phyloP scores from a whole-genome alignment of 371 early-diverging fungal genomes.

The Saksenaea vasiformis region DNA sequence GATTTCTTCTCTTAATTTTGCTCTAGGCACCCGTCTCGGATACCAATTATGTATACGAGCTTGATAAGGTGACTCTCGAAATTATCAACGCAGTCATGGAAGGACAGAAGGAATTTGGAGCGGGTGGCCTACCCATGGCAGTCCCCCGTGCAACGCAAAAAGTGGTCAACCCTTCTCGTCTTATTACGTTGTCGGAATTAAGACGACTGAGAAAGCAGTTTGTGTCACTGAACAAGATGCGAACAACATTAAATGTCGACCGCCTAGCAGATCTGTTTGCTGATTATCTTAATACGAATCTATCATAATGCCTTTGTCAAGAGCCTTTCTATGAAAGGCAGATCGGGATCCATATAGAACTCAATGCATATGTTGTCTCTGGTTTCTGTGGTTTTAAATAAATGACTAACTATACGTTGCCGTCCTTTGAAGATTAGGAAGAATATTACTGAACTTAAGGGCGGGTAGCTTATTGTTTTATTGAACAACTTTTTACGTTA shows the following conservation, averaged over 20 bases:
- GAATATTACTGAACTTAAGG: no score
- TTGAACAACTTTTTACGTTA: no score
- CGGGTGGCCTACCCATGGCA: conserved; percentile 61
- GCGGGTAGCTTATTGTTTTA: no score
- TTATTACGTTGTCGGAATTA: conserved; percentile 80
- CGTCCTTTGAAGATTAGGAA: no score
- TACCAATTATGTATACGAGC: conserved; percentile 88
- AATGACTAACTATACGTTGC: no score
- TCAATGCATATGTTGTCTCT: not conserved
- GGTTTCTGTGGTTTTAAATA: not conserved
- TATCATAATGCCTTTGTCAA: conserved; percentile 26
- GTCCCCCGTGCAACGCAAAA: conserved; percentile 60
- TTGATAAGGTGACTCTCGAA: conserved; percentile 81
- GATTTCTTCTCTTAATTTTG: conserved; percentile 3
- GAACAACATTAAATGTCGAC: conserved; percentile 67
- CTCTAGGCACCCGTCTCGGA: conserved; percentile 80
- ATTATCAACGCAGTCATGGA: conserved; percentile 80
- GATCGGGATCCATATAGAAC: not conserved
- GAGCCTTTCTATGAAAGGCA: not conserved
- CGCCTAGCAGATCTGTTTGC: conserved; percentile 86
- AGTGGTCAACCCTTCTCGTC: conserved; percentile 73
- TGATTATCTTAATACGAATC: conserved; percentile 84
- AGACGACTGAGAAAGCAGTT: conserved; percentile 84
- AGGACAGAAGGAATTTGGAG: conserved; percentile 71
- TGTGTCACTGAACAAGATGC: conserved; percentile 84